Conservation (phyloP, 1,139 yeast species). For the Citeromyces hawaiiensis region DNA sequence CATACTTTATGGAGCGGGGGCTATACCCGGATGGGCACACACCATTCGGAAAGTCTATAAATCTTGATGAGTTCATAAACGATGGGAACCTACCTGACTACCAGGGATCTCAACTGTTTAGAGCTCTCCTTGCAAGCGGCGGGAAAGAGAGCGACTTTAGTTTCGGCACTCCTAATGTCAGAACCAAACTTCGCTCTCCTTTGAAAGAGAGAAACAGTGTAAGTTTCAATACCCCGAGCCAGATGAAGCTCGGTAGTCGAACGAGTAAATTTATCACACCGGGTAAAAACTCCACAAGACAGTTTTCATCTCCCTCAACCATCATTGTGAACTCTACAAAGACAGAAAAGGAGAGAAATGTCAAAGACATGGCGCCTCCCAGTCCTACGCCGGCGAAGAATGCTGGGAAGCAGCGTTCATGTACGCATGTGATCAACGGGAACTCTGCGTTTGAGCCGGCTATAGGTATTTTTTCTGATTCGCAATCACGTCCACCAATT, state of each 20-base stretch:
- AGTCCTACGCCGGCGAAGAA: constrained; percentile 13
- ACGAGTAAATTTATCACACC: constrained; percentile 11
- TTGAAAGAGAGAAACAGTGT: constrained; percentile 6
- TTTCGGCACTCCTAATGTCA: background rate
- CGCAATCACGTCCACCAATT: constrained; percentile 2
- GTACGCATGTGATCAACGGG: constrained; percentile 11
- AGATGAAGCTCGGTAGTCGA: constrained; percentile 3
- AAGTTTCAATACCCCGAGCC: constrained; percentile 3
- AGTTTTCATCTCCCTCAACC: constrained; percentile 16
- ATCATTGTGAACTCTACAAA: constrained; percentile 12
- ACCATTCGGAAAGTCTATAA: background rate
- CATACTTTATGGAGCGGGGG: background rate
- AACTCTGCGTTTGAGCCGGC: constrained; percentile 13
- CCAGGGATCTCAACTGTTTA: background rate
- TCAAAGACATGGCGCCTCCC: constrained; percentile 4
- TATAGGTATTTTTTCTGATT: constrained; percentile 14
- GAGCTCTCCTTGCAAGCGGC: background rate
- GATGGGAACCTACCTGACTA: background rate
- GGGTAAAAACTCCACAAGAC: constrained; percentile 6
- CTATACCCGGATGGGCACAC: constrained; percentile 1
- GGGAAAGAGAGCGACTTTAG: background rate
- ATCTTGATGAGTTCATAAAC: background rate
- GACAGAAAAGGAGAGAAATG: constrained; percentile 3
- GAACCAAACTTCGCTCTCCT: constrained; percentile 6
- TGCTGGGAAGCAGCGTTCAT: constrained; percentile 12